Conservation (phyloP, 768 basidiomycete species). For the Mycena pura region DNA sequence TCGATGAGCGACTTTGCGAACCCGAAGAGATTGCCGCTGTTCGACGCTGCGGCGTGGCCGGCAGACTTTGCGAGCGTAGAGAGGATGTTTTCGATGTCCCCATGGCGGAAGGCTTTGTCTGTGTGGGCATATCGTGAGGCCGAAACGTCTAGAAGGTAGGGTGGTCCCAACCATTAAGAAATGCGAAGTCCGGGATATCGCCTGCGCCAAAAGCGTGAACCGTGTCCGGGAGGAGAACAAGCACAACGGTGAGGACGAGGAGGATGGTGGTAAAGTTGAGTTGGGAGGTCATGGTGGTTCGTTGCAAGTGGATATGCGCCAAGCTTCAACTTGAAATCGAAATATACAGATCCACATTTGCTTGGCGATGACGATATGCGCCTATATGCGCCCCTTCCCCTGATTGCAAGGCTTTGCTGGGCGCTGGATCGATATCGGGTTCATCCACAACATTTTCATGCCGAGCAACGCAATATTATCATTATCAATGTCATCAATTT, state of each 20-base stretch:
- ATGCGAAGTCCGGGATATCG: constrained; percentile 76
- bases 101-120: constrained; percentile 78
- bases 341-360: too few relatives aligned
- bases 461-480: too few relatives aligned
- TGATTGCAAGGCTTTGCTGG: too few relatives aligned
- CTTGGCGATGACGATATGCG: too few relatives aligned
- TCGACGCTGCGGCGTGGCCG: constrained; percentile 44
- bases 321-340: constrained; percentile 2
- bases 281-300: constrained; percentile 12
- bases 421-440: too few relatives aligned
- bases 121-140: constrained; percentile 27
- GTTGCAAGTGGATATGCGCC: background rate
- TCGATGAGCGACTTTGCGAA: constrained; percentile 55
- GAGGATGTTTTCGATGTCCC: constrained; percentile 77
- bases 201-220: constrained; percentile 66
- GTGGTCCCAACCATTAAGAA: constrained; percentile 54
- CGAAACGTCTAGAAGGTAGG: background rate
- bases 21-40: constrained; percentile 52
- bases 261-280: constrained; percentile 39
- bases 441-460: too few relatives aligned
- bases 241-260: constrained; percentile 44
- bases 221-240: constrained; percentile 49
- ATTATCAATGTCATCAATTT: too few relatives aligned
- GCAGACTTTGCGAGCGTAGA: constrained; percentile 63
- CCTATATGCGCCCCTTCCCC: too few relatives aligned